These are phyloP conservation scores for Grigorovia humatica DNA, from an alignment of 805 yeast genomes.

Conservation along the genomic window DNA sequence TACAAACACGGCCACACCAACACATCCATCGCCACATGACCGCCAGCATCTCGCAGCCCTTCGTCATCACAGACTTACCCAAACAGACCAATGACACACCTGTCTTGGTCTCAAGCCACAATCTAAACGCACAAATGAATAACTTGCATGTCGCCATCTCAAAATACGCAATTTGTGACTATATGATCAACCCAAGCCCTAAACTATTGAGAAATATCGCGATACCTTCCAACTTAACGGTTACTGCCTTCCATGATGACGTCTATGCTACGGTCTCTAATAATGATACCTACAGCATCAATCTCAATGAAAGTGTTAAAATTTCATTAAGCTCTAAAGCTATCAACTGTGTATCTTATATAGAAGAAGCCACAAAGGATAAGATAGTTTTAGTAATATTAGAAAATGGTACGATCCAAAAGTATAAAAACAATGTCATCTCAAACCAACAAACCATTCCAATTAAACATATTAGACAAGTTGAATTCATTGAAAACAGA, in stretches of 20 bases:
- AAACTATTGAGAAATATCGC: slow-evolving; percentile 24
- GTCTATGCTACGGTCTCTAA: slow-evolving; percentile 7
- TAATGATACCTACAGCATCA: slow-evolving; percentile 2
- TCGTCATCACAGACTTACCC: slow-evolving; percentile 26
- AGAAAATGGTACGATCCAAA: slow-evolving; percentile 23
- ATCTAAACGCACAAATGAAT: slow-evolving; percentile 15
- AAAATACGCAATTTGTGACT: slow-evolving; percentile 27
- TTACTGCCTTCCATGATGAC: slow-evolving; percentile 23
- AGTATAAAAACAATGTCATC: slow-evolving; percentile 10
- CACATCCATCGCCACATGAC: slow-evolving; percentile 8
- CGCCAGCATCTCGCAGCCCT: slow-evolving; percentile 29
- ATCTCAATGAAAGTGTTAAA: slow-evolving; percentile 4
- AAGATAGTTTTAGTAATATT: slow-evolving; percentile 15
- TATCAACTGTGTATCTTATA: slow-evolving; percentile 3
- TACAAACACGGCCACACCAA: no score
- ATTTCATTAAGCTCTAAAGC: slow-evolving; percentile 4
- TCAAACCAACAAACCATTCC: slow-evolving; percentile 3
- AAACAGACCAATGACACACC: slow-evolving; percentile 11
- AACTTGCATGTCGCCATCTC: slow-evolving; percentile 27
- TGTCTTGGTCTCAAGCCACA: slow-evolving; percentile 6
- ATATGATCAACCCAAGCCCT: slow-evolving; percentile 29
- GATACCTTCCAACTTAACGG: slow-evolving; percentile 26
- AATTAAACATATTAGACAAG: slow-evolving; percentile 5
- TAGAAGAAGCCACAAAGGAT: slow-evolving; percentile 5
- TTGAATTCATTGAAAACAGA: slow-evolving; percentile 6